A percentile compares a stretch with the other conserved stretches of the same genome.
These are phyloP conservation scores for Exophiala mesophila DNA, from an alignment of 2,329 filamentous ascomycete genomes.

Conservation along the genomic window DNA sequence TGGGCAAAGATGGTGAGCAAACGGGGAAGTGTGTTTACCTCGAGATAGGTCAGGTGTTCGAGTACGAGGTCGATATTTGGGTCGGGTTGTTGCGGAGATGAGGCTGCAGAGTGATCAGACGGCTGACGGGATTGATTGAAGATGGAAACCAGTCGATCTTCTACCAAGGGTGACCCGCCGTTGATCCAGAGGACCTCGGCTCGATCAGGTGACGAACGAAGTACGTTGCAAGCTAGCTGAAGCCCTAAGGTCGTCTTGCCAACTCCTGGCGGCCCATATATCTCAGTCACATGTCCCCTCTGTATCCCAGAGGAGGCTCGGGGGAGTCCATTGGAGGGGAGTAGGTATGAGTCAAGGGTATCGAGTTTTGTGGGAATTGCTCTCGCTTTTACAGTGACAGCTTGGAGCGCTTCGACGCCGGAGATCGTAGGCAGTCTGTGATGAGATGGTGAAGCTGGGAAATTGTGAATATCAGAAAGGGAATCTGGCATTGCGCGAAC, in stretches of 20 bases:
- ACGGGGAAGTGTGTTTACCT: constrained; percentile 55
- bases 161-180: constrained; percentile 46
- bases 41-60: constrained; percentile 61
- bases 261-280: constrained; percentile 80
- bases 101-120: constrained; percentile 4
- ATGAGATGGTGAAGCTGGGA: constrained; percentile 34
- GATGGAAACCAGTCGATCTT: constrained; percentile 46
- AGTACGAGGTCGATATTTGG: constrained; percentile 15
- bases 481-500: no score
- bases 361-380: constrained; percentile 54
- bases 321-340: constrained; percentile 5
- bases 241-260: constrained; percentile 80
- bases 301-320: constrained; percentile 27
- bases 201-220: constrained; percentile 50
- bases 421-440: constrained; percentile 71
- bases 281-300: constrained; percentile 74
- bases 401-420: constrained; percentile 62
- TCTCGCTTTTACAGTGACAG: constrained; percentile 15
- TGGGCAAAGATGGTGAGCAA: constrained; percentile 68
- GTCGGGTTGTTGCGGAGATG: neutral
- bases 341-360: constrained; percentile 49
- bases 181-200: constrained; percentile 69
- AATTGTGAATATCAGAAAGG: constrained; percentile 52
- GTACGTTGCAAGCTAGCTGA: constrained; percentile 61
- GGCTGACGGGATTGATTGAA: constrained; percentile 28